Percentiles rank a stretch among this genome's conserved stretches.
These are phyloP conservation scores for Myrmaecium sp. DNA, from an alignment of 2,329 filamentous ascomycete genomes.

Conservation along the genomic window DNA sequence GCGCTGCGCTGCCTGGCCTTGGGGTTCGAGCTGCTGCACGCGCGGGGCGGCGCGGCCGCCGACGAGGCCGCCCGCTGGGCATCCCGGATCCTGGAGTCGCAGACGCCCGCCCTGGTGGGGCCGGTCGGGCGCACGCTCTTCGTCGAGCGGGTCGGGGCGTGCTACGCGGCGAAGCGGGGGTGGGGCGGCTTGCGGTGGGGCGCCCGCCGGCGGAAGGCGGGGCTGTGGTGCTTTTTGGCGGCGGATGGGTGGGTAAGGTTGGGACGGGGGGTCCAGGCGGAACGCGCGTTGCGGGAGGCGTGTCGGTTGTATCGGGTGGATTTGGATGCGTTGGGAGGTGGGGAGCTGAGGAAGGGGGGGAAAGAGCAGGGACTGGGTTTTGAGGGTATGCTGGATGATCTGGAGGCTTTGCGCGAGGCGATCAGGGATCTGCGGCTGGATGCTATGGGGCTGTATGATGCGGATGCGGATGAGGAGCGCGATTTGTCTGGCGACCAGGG, in stretches of 20 bases:
- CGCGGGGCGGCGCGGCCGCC: constrained; percentile 61
- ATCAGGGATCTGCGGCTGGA: no score
- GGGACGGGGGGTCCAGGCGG: constrained; percentile 61
- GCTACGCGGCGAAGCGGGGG: constrained; percentile 59
- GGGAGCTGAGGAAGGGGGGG: no score
- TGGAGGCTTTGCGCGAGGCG: no score
- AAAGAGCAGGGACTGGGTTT: no score
- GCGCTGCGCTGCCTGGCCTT: constrained; percentile 63
- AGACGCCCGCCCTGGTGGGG: constrained; percentile 57
- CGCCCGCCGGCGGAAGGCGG: constrained; percentile 63
- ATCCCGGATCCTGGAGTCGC: constrained; percentile 54
- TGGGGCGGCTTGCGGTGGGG: constrained; percentile 52
- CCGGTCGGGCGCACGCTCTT: constrained; percentile 64
- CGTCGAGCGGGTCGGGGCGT: constrained; percentile 71
- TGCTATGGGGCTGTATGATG: no score
- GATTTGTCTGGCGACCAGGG: no score
- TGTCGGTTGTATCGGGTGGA: constrained; percentile 33
- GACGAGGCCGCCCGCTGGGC: constrained; percentile 84
- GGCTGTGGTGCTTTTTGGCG: constrained; percentile 71
- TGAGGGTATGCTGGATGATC: no score
- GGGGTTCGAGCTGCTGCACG: constrained; percentile 63
- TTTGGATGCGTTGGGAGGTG: constrained; percentile 17
- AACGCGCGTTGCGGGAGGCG: constrained; percentile 59
- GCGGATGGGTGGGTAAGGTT: constrained; percentile 71
- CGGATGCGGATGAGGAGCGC: no score